Evolutionary conservation across 83 land plant genomes (phyloP), one percentile per base, ranked within the genome.

Genomic region (Picea abies): DNA sequence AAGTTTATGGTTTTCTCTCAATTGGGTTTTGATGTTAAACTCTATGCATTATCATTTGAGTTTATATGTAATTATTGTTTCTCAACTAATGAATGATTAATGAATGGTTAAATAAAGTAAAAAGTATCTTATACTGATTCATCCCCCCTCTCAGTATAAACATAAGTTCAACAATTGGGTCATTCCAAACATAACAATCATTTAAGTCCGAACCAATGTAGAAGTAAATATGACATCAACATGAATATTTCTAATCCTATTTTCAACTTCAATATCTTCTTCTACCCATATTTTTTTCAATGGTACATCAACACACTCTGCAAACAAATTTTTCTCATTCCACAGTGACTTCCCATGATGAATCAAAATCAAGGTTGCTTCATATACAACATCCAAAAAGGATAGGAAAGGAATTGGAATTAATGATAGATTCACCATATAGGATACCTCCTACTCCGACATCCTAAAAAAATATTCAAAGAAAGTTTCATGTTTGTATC

Each of bases 141-240:
- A n/a, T n/a, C n/a, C n/a, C n/a, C 29, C 29, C 29, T 26, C 29
- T 26, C 29, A 26, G 29, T 26, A 26, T 26, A 26, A 26, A 26
- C 29, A 26, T 26, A 26, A 26, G 29, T 26, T 26, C 29, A 26
- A 26, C 29, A 26, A 26, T 26, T 96, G 98, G 12, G 98, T 95
- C 99, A 96, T 96, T 69, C 96, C 96, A 84, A 95, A 94, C 99
- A 96, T 96, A 41, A 97, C 98, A 73, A 96, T 96, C 99, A 96
- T 96, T 81, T 96, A 93, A 4, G 99, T 93, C 69, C 99, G 96
- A 77, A 96, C 92, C 60, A 96, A 63, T 25, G 94, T 84, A 66
- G 99, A 96, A 35, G 99, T 96, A 86, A 83, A 96, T 15, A 96
- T 94, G 78, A 93, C 84, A 84, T 96, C 99, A 47, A 96, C 88